Conservation (phyloP, 352 stramenopile genomes). For the Globisporangium recalcitrans region DNA sequence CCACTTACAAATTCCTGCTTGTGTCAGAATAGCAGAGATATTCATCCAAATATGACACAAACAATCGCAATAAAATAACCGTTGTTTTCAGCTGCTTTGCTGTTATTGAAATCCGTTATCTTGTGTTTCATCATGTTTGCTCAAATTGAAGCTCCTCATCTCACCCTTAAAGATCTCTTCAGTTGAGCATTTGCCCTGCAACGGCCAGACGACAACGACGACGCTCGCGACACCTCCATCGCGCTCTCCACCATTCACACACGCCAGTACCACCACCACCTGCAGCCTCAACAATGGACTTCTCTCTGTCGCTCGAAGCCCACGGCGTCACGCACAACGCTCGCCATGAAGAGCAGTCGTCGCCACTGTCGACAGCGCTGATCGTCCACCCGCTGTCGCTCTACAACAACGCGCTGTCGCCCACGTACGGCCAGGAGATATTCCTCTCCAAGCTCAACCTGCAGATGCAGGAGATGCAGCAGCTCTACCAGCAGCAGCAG, state of each 20-base stretch:
- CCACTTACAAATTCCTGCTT: no score
- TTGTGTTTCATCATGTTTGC: constrained; percentile 1
- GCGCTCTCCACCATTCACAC: not conserved
- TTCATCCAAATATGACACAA: no score
- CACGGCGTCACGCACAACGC: constrained; percentile 4
- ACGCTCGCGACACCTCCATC: not conserved
- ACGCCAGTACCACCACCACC: not conserved
- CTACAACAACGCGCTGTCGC: constrained; percentile 26
- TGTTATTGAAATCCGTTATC: no score
- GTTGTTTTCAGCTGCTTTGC: no score
- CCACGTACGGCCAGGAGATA: constrained; percentile 35
- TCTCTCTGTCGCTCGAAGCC: constrained; percentile 13
- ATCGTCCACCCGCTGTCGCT: constrained; percentile 67
- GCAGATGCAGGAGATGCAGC: constrained; percentile 30
- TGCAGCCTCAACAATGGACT: constrained; percentile 5
- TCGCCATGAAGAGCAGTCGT: not conserved
- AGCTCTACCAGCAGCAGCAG: constrained; percentile 23
- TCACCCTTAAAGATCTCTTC: not conserved
- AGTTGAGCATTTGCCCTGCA: constrained; percentile 8
- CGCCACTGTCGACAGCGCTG: constrained; percentile 26
- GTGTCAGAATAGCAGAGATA: no score
- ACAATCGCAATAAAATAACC: no score
- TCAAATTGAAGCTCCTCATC: constrained; percentile 3
- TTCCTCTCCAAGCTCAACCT: constrained; percentile 25
- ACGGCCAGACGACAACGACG: not conserved